phyloP scores from a whole-genome alignment of 1,284 basidiomycete species.

The Apiotrichum domesticum region DNA sequence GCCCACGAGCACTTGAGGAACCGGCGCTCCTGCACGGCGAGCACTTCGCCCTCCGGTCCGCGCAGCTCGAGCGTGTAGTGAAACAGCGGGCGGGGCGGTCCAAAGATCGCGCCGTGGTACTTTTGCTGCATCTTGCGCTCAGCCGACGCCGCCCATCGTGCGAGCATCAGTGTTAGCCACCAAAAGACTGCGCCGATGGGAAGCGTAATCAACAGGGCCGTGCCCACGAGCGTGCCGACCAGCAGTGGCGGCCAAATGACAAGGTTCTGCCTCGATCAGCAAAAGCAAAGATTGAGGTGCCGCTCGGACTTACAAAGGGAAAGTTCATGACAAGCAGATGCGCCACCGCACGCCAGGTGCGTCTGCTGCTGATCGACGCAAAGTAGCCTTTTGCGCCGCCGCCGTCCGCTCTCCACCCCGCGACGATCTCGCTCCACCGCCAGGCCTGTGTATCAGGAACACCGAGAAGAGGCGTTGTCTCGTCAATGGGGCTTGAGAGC shows the following conservation, averaged over 20 bases:
- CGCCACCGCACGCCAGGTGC: conserved; percentile 35
- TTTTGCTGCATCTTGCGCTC: conserved; percentile 25
- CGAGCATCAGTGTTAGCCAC: conserved; percentile 44
- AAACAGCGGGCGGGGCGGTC: conserved; percentile 24
- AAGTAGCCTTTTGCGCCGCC: conserved; percentile 24
- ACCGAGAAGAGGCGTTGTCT: conserved; percentile 27
- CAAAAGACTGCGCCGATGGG: conserved; percentile 44
- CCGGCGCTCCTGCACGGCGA: conserved; percentile 37
- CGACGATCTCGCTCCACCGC: background rate
- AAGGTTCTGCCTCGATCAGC: conserved; percentile 29
- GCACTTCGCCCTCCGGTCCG: background rate
- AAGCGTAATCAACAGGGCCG: conserved; percentile 43
- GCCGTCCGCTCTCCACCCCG: conserved; percentile 6
- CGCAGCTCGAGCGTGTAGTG: conserved; percentile 19
- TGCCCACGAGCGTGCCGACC: conserved; percentile 42
- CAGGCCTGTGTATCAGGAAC: background rate
- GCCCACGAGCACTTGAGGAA: conserved; percentile 42
- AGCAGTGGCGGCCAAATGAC: conserved; percentile 43
- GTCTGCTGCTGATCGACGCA: conserved; percentile 28
- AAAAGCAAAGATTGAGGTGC: too few relatives aligned
- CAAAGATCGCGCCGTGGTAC: background rate
- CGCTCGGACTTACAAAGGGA: conserved; percentile 36
- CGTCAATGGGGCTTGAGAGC: conserved; percentile 10
- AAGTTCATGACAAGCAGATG: conserved; percentile 43
- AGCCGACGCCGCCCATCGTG: conserved; percentile 37